Evolutionary conservation across 176 grass and related monocot species (phyloP).

Genomic region (Aegilops bicornis): DNA sequence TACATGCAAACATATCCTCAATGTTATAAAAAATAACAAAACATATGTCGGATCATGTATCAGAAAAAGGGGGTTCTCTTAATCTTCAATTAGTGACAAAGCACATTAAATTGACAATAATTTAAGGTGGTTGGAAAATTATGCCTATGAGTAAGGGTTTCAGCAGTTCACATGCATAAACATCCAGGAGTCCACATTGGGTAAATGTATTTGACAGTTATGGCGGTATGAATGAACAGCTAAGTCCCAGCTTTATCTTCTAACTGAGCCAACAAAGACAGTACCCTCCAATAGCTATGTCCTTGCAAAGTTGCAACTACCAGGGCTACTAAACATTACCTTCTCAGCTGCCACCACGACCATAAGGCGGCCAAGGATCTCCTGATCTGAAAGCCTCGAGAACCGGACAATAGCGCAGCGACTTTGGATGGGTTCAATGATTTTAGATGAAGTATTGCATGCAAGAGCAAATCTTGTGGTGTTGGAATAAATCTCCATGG

Average conservation of each 20-base stretch:
- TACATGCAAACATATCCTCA: background rate
- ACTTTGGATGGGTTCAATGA: slow-evolving; percentile 99
- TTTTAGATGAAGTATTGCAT: slow-evolving; percentile 97
- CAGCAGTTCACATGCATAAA: background rate
- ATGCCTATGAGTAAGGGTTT: background rate
- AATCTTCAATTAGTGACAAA: background rate
- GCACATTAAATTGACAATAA: background rate
- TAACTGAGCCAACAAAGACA: background rate
- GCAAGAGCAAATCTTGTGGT: slow-evolving; percentile 94
- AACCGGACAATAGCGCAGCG: slow-evolving; percentile 92
- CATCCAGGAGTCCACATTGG: background rate
- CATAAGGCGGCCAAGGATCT: slow-evolving; percentile 92
- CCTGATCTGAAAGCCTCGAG: slow-evolving; percentile 88
- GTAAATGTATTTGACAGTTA: background rate
- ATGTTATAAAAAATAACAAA: background rate
- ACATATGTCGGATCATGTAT: background rate
- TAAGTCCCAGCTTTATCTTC: background rate
- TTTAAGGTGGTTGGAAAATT: background rate
- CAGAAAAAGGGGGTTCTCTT: background rate
- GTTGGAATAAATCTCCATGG: slow-evolving; percentile 99
- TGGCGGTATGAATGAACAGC: background rate
- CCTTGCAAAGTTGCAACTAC: background rate
- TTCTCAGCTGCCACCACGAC: slow-evolving; percentile 86
- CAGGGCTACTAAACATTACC: slow-evolving; percentile 37
- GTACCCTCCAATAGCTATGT: background rate